Percentiles rank a stretch among this genome's conserved stretches.
These are phyloP conservation scores for Spiraea crenata DNA, from an alignment of 331 rosid genomes.

Conservation along the genomic window DNA sequence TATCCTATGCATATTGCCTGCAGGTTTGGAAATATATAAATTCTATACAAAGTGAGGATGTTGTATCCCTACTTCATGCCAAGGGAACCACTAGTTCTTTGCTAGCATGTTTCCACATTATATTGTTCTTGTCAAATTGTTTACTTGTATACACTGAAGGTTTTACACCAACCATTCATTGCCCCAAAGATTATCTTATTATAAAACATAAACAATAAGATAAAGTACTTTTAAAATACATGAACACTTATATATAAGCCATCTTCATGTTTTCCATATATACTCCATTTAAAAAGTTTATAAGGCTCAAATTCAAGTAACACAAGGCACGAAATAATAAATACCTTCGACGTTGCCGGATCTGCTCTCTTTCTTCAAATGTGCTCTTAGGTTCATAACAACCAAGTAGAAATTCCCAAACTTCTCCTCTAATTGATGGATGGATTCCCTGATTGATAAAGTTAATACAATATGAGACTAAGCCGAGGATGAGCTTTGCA, in stretches of 20 bases:
- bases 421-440: slow-evolving; percentile 97
- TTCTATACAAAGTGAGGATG: slow-evolving; percentile 1
- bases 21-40: background rate
- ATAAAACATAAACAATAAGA: background rate
- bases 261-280: background rate
- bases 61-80: background rate
- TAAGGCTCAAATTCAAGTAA: background rate
- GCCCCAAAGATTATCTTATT: slow-evolving; percentile 1
- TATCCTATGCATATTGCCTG: background rate
- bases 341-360: slow-evolving; percentile 76
- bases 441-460: slow-evolving; percentile 73
- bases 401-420: slow-evolving; percentile 98
- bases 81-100: background rate
- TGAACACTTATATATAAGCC: background rate
- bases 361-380: slow-evolving; percentile 83
- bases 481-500: slow-evolving; percentile 3
- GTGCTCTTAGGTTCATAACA: slow-evolving; percentile 84
- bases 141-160: background rate
- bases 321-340: slow-evolving; percentile 14
- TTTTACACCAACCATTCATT: background rate
- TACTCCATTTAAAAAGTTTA: background rate
- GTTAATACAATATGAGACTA: slow-evolving; percentile 16
- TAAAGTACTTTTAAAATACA: background rate
- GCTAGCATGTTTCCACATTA: background rate
- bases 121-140: background rate